These are phyloP conservation scores for Saussurea involucrata DNA, from an alignment of 129 eudicot species.

Conservation along the genomic window DNA sequence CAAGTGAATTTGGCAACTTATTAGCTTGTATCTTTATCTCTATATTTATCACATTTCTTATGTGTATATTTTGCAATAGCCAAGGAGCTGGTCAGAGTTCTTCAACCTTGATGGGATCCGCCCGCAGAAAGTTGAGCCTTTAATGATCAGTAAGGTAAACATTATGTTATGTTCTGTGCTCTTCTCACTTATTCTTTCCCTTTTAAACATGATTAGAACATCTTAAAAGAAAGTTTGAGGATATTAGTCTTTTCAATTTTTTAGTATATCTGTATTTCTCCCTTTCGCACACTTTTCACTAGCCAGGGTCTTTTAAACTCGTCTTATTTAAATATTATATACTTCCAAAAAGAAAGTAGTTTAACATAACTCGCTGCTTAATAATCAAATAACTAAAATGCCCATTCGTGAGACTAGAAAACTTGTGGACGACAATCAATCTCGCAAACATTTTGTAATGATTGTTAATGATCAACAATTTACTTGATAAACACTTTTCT, in stretches of 20 bases:
- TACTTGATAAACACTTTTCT: not conserved
- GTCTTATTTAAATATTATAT: too few relatives aligned
- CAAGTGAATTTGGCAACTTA: not conserved
- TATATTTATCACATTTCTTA: not conserved
- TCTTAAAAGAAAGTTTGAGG: not conserved
- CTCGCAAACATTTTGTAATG: not conserved
- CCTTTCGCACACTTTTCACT: too few relatives aligned
- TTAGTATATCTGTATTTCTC: too few relatives aligned
- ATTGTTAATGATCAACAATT: not conserved
- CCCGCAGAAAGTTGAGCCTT: conserved; percentile 87
- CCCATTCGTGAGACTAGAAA: not conserved
- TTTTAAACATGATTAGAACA: not conserved
- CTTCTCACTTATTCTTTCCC: not conserved
- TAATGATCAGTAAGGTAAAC: conserved; percentile 80
- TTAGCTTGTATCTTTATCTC: not conserved
- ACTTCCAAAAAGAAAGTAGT: too few relatives aligned
- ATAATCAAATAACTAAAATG: not conserved
- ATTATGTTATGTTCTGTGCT: not conserved
- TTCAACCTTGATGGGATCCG: conserved; percentile 78
- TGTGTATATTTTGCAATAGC: conserved; percentile 34
- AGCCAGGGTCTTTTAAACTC: too few relatives aligned
- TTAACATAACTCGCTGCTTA: not conserved
- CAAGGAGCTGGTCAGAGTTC: conserved; percentile 74
- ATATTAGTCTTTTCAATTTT: not conserved
- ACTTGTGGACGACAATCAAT: not conserved